These are phyloP conservation scores for Pyrenophora graminea DNA, from an alignment of 2,329 filamentous ascomycete genomes.

Conservation along the genomic window DNA sequence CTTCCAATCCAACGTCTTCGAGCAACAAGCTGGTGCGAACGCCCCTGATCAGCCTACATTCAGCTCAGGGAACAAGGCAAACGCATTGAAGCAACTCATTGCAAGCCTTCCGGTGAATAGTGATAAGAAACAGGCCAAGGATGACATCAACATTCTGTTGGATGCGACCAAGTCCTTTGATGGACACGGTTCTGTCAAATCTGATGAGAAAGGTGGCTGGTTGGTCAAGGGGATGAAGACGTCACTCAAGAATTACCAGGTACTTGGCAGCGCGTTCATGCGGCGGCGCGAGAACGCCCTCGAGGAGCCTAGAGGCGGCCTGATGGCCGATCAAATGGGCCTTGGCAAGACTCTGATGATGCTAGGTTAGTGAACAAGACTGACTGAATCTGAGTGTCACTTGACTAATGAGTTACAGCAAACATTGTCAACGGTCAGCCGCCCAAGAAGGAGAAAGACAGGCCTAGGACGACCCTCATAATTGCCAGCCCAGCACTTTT, in stretches of 20 bases:
- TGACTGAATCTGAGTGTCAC: neutral
- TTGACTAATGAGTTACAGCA: constrained; percentile 32
- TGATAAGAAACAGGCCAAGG: constrained; percentile 33
- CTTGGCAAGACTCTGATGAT: constrained; percentile 50
- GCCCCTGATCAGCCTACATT: constrained; percentile 33
- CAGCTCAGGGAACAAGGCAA: constrained; percentile 25
- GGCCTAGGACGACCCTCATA: constrained; percentile 48
- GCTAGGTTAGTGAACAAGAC: constrained; percentile 26
- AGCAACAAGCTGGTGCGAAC: constrained; percentile 33
- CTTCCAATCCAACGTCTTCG: constrained; percentile 39
- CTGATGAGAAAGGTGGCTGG: constrained; percentile 47
- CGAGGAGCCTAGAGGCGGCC: constrained; percentile 46
- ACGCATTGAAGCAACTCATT: constrained; percentile 49
- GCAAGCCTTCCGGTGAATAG: constrained; percentile 44
- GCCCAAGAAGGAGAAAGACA: neutral
- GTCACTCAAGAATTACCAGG: constrained; percentile 55
- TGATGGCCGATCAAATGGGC: constrained; percentile 51
- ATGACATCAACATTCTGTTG: constrained; percentile 46
- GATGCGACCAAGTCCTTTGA: constrained; percentile 50
- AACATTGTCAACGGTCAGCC: constrained; percentile 51
- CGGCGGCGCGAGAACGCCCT: constrained; percentile 52
- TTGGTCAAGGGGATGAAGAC: constrained; percentile 55
- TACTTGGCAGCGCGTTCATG: constrained; percentile 61
- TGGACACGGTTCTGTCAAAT: constrained; percentile 43
- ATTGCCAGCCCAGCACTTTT: constrained; percentile 49